Percentiles rank a stretch among this genome's conserved stretches.
phyloP scores from a whole-genome alignment of 768 basidiomycete species.

The Boletus subparvulus region DNA sequence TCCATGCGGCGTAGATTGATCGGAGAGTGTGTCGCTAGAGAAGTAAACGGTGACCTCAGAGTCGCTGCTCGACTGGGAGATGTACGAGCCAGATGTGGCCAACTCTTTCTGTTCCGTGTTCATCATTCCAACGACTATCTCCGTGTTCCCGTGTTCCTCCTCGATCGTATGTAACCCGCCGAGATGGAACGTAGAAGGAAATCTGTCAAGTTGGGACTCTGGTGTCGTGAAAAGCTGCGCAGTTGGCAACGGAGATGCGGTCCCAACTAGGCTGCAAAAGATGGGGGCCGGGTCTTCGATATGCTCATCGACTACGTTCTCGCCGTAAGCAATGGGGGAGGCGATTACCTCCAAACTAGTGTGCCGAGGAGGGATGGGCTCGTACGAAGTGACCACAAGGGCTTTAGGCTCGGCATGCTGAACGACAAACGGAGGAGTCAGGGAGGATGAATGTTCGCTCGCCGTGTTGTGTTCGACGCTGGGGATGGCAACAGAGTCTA shows the following conservation, averaged over 20 bases:
- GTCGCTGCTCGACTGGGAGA: background rate
- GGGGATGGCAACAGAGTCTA: background rate
- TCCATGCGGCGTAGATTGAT: background rate
- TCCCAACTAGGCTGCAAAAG: background rate
- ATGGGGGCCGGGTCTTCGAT: background rate
- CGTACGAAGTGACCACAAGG: background rate
- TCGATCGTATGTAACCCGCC: constrained; percentile 1
- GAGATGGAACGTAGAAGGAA: background rate
- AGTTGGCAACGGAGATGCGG: background rate
- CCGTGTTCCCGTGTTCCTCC: constrained; percentile 1
- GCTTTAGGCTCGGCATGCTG: background rate
- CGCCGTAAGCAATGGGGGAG: background rate
- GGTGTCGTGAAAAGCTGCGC: background rate
- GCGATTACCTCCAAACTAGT: background rate
- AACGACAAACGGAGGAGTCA: background rate
- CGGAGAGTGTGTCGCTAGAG: constrained; percentile 6
- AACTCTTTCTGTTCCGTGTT: background rate
- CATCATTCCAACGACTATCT: background rate
- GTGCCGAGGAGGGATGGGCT: background rate
- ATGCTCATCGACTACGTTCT: background rate
- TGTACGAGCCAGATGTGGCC: background rate
- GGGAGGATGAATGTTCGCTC: background rate
- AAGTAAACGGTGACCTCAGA: constrained; percentile 5
- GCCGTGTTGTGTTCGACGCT: background rate
- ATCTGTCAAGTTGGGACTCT: background rate